Evolutionary conservation across 2,329 filamentous ascomycete species (phyloP).

Genomic region (Coniochaeta prunicola): DNA sequence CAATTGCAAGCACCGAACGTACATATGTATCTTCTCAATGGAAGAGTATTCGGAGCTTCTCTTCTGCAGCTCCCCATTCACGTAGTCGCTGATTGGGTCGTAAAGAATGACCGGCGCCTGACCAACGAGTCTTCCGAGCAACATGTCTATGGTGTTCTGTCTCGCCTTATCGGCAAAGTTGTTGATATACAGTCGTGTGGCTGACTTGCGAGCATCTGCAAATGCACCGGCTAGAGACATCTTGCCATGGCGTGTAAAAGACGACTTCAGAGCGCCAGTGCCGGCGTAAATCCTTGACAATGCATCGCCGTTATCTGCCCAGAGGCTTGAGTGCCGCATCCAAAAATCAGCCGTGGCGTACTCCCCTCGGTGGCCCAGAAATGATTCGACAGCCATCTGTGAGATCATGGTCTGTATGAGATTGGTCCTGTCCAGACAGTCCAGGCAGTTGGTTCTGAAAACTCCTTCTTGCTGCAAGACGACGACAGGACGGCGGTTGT

Average conservation of each 20-base stretch:
- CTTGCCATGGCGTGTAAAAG: conserved; percentile 88
- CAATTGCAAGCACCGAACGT: conserved; percentile 20
- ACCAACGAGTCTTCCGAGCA: conserved; percentile 77
- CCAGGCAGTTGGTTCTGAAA: conserved; percentile 91
- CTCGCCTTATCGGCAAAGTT: conserved; percentile 92
- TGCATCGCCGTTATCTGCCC: conserved; percentile 95
- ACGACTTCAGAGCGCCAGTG: conserved; percentile 90
- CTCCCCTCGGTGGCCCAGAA: conserved; percentile 66
- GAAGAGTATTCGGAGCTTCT: conserved; percentile 68
- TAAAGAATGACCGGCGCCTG: conserved; percentile 80
- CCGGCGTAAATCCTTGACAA: conserved; percentile 94
- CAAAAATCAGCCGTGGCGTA: conserved; percentile 74
- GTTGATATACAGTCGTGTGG: conserved; percentile 91
- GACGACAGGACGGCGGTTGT: conserved; percentile 47
- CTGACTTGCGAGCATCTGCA: conserved; percentile 92
- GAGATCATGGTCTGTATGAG: conserved; percentile 94
- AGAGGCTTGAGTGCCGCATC: conserved; percentile 84
- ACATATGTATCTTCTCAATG: conserved; percentile 67
- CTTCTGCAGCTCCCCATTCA: conserved; percentile 67
- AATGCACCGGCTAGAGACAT: conserved; percentile 92
- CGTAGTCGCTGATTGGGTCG: conserved; percentile 90
- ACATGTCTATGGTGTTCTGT: conserved; percentile 90
- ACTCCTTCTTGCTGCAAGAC: conserved; percentile 91
- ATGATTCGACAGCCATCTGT: conserved; percentile 83
- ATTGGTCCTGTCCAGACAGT: conserved; percentile 94